Evolutionary conservation across 2,329 filamentous ascomycete species (phyloP).

Genomic region (Pseudocercospora pini-densiflorae): DNA sequence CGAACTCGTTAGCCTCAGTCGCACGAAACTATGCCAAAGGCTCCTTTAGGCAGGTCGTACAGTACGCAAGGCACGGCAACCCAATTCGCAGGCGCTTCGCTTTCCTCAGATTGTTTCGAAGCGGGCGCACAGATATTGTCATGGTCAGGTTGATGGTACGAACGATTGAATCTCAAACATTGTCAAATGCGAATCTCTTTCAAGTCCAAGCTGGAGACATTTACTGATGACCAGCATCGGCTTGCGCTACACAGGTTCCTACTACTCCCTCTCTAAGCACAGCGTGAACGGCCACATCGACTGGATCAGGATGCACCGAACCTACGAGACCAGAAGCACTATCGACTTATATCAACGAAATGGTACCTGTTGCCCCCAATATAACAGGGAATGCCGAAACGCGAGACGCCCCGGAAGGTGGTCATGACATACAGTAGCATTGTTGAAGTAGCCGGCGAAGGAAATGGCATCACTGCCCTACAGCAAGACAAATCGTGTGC

Average conservation of each 20-base stretch:
- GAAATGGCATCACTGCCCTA: background rate
- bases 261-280: background rate
- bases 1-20: background rate
- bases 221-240: background rate
- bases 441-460: background rate
- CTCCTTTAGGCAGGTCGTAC: background rate
- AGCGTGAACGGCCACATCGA: background rate
- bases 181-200: background rate
- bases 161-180: background rate
- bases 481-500: background rate
- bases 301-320: background rate
- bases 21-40: background rate
- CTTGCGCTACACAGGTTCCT: background rate
- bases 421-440: background rate
- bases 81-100: background rate
- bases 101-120: background rate
- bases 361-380: background rate
- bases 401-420: background rate
- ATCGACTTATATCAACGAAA: background rate
- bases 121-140: background rate
- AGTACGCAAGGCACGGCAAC: background rate
- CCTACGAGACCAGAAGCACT: background rate
- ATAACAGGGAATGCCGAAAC: background rate
- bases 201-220: background rate
- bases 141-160: background rate